These are phyloP conservation scores for Stemphylium beticola DNA, from an alignment of 2,329 filamentous ascomycete species.

Conservation along the genomic window DNA sequence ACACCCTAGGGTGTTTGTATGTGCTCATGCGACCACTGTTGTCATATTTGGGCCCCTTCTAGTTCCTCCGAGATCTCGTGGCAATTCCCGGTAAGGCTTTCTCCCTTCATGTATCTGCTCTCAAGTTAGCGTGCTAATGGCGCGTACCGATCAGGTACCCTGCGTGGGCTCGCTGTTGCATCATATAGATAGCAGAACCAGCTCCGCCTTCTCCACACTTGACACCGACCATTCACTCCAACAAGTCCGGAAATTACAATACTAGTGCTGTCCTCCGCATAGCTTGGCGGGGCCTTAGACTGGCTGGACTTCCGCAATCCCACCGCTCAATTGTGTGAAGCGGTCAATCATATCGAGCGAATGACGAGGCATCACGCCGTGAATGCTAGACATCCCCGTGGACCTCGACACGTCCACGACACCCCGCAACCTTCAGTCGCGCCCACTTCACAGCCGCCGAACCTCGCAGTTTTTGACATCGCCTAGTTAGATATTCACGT, in stretches of 20 bases:
- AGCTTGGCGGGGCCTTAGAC: slow-evolving; percentile 5
- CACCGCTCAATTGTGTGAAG: slow-evolving; percentile 34
- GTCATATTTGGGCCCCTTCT: slow-evolving; percentile 15
- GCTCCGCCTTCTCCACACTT: slow-evolving; percentile 15
- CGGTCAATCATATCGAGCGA: slow-evolving; percentile 28
- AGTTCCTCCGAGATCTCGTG: slow-evolving; percentile 31
- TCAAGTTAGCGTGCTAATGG: slow-evolving; percentile 29
- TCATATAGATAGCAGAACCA: slow-evolving; percentile 31
- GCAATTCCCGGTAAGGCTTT: slow-evolving; percentile 30
- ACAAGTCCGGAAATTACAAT: slow-evolving; percentile 7
- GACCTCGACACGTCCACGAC: slow-evolving; percentile 13
- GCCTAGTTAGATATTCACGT: slow-evolving; percentile 14
- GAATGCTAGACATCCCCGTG: slow-evolving; percentile 23
- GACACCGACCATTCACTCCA: slow-evolving; percentile 21
- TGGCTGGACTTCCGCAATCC: slow-evolving; percentile 13
- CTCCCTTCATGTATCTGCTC: slow-evolving; percentile 13
- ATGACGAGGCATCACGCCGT: slow-evolving; percentile 22
- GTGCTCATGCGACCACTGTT: slow-evolving; percentile 31
- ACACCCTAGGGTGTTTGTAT: slow-evolving; percentile 41
- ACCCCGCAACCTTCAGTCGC: slow-evolving; percentile 27
- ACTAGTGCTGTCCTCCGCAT: slow-evolving; percentile 7
- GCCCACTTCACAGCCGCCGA: slow-evolving; percentile 9
- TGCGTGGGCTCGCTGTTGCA: slow-evolving; percentile 16
- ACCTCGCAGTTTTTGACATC: background rate
- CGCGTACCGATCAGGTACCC: slow-evolving; percentile 19